These are phyloP conservation scores for Thermomyces lanuginosus DNA, from an alignment of 2,329 filamentous ascomycete genomes.

Conservation along the genomic window DNA sequence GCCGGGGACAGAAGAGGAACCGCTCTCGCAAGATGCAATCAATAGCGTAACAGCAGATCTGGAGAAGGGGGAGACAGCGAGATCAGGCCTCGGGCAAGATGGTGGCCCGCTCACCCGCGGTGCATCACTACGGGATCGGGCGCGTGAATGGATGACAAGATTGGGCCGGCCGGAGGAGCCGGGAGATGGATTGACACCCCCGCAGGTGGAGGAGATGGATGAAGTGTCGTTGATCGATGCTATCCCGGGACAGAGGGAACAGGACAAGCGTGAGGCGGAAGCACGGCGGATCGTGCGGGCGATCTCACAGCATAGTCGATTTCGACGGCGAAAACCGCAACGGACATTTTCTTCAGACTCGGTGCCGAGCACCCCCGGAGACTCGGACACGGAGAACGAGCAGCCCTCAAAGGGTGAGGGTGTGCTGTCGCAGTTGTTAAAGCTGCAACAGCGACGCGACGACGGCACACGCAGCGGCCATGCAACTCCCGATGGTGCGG, in stretches of 20 bases:
- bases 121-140: conserved; percentile 4
- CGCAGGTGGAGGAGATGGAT: conserved; percentile 3
- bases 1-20: too few relatives aligned
- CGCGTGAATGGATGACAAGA: conserved; percentile 4
- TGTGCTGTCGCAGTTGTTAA: conserved; percentile 17
- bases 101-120: conserved; percentile 5
- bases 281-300: conserved; percentile 19
- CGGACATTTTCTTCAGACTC: conserved; percentile 6
- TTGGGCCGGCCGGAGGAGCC: conserved; percentile 7
- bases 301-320: conserved; percentile 13
- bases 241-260: not conserved
- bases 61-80: conserved; percentile 5
- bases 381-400: conserved; percentile 7
- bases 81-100: conserved; percentile 3
- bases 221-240: not conserved
- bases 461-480: conserved; percentile 6
- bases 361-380: conserved; percentile 4
- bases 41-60: conserved; percentile 3
- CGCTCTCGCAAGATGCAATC: too few relatives aligned
- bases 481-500: conserved; percentile 1
- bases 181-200: conserved; percentile 5
- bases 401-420: conserved; percentile 15
- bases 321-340: conserved; percentile 8
- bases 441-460: conserved; percentile 9
- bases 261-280: conserved; percentile 9